Base-by-base conservation (phyloP, 2,329 filamentous ascomycete species). In the Cordyceps tenuipes region DNA sequence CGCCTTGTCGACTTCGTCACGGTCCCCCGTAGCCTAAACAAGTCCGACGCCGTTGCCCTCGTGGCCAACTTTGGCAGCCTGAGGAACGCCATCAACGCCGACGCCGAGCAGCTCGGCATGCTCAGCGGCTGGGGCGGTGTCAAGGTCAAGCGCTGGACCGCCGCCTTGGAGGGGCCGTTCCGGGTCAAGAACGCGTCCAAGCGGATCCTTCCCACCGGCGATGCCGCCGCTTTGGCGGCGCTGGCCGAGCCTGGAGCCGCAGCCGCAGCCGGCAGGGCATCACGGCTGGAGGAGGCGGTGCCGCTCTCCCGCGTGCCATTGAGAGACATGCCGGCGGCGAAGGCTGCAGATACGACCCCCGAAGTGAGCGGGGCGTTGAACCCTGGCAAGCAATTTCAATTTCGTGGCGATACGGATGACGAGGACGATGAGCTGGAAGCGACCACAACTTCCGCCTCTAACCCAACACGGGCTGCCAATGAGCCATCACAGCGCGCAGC, bases 111-210 rank as follows among this genome's bases (percentile, higher is more conserved):
- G 72, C 82, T 99, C 41, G 84, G 86, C 15, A 77, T 90, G 63
- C 85, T 99, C n/a, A 83, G 87, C 34, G 94, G 94, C 1, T 99
- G 92, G 92, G 94, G 94, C 39, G 90, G 95, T 73, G 91, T 90
- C 76, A 99, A 99, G 74, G 91, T 97, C 23, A 88, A 89, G 72
- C 83, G 85, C 61, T 97, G 93, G 93, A 87, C 82, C 65, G 82
- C 79, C 60, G 88, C 89, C 10, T 88, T 97, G 1, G 83, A 90
- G 62, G 91, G 96, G 73, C 90, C 91, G 0, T 97, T 97, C 67
- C 78, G 90, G 61, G 84, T 88, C 5, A 84, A 86, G 66, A 88
- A 87, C 67, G 83, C 89, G 2, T 83, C 81, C n/a, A 89, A 77
- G 68, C 66, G 72, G 41, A 65, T 64, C 26, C 61, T 67, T 49